phyloP scores from a whole-genome alignment of 495 filamentous ascomycete species.

The Umbilicaria muhlenbergii region DNA sequence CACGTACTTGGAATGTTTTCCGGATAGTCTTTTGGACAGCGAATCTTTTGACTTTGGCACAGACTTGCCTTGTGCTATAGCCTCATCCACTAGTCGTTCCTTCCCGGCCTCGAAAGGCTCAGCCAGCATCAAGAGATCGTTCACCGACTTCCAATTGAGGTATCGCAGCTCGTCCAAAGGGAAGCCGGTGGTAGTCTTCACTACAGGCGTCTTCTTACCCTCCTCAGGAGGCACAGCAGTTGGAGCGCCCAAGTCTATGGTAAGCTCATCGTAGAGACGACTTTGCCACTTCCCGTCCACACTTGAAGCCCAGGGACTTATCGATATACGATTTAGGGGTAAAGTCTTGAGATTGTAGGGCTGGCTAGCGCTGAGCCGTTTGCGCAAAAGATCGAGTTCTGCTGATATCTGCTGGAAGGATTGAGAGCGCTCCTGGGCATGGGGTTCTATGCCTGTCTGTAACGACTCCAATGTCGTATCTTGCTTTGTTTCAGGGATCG shows the following conservation, averaged over 20 bases:
- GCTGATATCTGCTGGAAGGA: too few relatives aligned
- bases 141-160: conserved; percentile 19
- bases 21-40: too few relatives aligned
- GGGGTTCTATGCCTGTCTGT: too few relatives aligned
- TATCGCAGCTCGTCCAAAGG: conserved; percentile 14
- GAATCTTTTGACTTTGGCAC: too few relatives aligned
- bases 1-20: too few relatives aligned
- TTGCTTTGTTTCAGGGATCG: too few relatives aligned
- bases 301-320: background rate
- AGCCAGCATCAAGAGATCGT: conserved; percentile 12
- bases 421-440: too few relatives aligned
- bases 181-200: conserved; percentile 3
- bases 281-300: background rate
- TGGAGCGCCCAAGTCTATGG: background rate
- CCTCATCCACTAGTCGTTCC: background rate
- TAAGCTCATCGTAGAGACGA: conserved; percentile 1
- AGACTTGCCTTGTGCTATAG: background rate
- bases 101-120: conserved; percentile 2
- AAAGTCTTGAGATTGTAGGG: background rate
- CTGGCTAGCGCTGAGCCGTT: background rate
- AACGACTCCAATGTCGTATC: too few relatives aligned
- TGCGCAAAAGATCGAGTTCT: too few relatives aligned
- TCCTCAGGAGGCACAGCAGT: too few relatives aligned
- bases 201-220: too few relatives aligned
- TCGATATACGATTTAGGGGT: background rate